A percentile compares a stretch with the other conserved stretches of the same genome.
Evolutionary conservation across 257 asterid species (phyloP).

Genomic region (Solanum corneliomulleri): DNA sequence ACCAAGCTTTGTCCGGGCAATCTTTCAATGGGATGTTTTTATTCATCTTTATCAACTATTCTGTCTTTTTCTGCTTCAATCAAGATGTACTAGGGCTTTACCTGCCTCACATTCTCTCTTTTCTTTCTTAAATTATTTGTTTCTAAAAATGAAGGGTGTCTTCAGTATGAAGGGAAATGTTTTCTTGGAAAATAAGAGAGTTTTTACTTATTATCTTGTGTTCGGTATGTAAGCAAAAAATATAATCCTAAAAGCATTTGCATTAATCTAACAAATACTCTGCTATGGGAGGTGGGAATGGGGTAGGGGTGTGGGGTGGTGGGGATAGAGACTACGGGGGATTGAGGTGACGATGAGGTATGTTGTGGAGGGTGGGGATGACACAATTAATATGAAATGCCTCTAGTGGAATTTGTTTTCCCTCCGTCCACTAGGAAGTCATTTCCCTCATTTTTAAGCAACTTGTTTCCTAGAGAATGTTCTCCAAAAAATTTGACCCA

Average conservation of each 20-base stretch:
- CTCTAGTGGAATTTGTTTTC: not conserved
- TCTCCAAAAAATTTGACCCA: not conserved
- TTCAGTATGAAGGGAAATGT: not conserved
- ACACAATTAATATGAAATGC: not conserved
- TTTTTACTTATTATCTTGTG: not conserved
- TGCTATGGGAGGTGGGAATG: not conserved
- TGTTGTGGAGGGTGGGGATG: not conserved
- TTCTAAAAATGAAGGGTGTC: not conserved
- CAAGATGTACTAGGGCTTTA: not conserved
- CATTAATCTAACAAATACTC: not conserved
- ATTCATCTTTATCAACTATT: not conserved
- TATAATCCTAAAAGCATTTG: not conserved
- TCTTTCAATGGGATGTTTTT: not conserved
- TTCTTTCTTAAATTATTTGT: not conserved
- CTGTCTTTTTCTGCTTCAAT: not conserved
- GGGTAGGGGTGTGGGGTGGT: not conserved
- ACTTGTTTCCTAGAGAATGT: not conserved
- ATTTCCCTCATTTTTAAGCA: not conserved
- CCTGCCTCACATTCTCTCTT: not conserved
- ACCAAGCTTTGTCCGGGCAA: not conserved
- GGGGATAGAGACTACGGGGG: not conserved
- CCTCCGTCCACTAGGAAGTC: not conserved
- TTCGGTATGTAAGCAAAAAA: not conserved
- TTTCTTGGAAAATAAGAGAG: not conserved
- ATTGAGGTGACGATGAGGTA: not conserved